Evolutionary conservation across 164 flowering plant genomes (phyloP), one percentile per base, ranked within the genome.

Genomic region (Nymphaea colorata): DNA sequence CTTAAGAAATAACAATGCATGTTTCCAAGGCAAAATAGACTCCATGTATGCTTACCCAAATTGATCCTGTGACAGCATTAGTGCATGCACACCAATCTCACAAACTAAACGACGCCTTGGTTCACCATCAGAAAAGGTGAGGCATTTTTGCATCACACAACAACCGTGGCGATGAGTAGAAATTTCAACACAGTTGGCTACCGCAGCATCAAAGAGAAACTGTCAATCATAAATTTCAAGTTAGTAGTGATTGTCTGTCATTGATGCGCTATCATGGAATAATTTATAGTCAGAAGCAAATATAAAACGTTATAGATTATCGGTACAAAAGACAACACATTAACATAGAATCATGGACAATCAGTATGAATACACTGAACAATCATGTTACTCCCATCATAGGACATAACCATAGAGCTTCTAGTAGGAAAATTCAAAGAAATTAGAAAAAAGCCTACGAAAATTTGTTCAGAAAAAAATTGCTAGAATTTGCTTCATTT

Each of bases 81-180:
- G 64, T 17, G 64, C 64, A 61, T 61, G 12, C n/a, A 17, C 64
- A 61, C 16, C 41, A 10, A 61, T 17, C 18, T 8, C 42, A 17
- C n/a, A 6, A 17, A 61, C 64, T 8, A 61, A 17, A 7, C 8
- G 64, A 6, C n/a, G 10, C 42, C 64, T 61, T 41, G 3, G 41
- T 41, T 61, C 18, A 17, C 64, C 64, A 61, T 17, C 25, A 6
- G 36, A 17, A 61, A 41, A 41, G 3, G 7, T 12, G 64, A 61
- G 64, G 64, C 41, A 61, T 8, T 61, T 61, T 61, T 61, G 64
- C 10, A 61, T 12, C 7, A 61, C 64, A 61, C 64, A 61, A 17
- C 64, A 61, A 15, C 64, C 64, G 14, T 61, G 64, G 17, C 64
- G 64, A 61, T 61, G 64, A 61, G 4, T 61, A 17, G n/a, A 12